Conservation (phyloP, 257 asterid species). For the Solanum sejunctum region DNA sequence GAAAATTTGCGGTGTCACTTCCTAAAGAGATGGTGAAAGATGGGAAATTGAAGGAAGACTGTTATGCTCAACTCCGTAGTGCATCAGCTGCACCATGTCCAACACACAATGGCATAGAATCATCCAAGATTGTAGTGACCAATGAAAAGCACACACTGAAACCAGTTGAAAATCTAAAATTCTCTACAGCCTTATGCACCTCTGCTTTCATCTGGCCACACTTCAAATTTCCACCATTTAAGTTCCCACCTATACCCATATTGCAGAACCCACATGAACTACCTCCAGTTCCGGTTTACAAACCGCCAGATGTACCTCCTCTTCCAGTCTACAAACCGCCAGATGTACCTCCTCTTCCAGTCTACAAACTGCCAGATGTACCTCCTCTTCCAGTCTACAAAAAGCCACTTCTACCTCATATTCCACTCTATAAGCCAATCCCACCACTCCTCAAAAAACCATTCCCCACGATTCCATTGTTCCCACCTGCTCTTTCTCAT, state of each 20-base stretch:
- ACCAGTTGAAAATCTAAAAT: conserved; percentile 34
- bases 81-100: conserved; percentile 66
- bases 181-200: conserved; percentile 58
- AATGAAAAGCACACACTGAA: conserved; percentile 25
- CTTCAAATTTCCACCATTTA: conserved; percentile 39
- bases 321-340: conserved; percentile 11
- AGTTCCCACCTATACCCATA: conserved; percentile 24
- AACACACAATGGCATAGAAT: conserved; percentile 39
- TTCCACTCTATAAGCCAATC: conserved; percentile 26
- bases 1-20: conserved; percentile 48
- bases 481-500: conserved; percentile 30
- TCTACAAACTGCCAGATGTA: conserved; percentile 12
- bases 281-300: neutral
- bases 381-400: conserved; percentile 5
- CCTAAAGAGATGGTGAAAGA: conserved; percentile 29
- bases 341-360: neutral
- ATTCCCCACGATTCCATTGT: conserved; percentile 30
- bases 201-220: conserved; percentile 67
- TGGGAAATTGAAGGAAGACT: conserved; percentile 50
- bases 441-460: conserved; percentile 34
- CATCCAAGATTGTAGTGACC: conserved; percentile 40
- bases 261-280: conserved; percentile 1
- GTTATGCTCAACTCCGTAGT: conserved; percentile 77
- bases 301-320: conserved; percentile 3
- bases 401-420: conserved; percentile 23